Evolutionary conservation across 164 flowering plant genomes (phyloP).

Genomic region (Saururus chinensis): DNA sequence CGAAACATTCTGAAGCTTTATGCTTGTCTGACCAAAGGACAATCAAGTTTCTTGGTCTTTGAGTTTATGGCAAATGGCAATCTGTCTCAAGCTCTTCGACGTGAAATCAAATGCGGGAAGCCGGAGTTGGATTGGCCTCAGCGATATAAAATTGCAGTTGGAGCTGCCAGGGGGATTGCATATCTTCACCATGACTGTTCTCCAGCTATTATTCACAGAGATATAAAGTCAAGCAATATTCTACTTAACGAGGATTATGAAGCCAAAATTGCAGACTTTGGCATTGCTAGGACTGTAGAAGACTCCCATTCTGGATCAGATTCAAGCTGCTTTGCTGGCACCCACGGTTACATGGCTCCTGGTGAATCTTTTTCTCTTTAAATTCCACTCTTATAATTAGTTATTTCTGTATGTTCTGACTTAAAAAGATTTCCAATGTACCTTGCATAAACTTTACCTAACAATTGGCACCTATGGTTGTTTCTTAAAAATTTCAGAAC

Average conservation of each 20-base stretch:
- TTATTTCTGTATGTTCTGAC: not conserved
- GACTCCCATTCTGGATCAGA: constrained; percentile 25
- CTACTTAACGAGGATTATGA: constrained; percentile 72
- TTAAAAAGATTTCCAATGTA: not conserved
- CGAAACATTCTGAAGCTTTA: constrained; percentile 75
- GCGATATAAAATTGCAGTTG: constrained; percentile 66
- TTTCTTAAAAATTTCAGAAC: constrained; percentile 33
- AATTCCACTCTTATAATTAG: not conserved
- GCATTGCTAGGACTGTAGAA: constrained; percentile 55
- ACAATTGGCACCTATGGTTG: not conserved
- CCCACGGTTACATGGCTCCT: constrained; percentile 95
- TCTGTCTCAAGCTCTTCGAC: constrained; percentile 56
- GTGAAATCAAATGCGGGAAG: constrained; percentile 34
- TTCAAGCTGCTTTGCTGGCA: constrained; percentile 58
- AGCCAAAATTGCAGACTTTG: constrained; percentile 92
- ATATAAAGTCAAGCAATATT: constrained; percentile 82
- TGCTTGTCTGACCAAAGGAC: constrained; percentile 53
- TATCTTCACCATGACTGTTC: constrained; percentile 90
- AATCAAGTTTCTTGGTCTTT: constrained; percentile 55
- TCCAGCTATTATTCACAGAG: constrained; percentile 78
- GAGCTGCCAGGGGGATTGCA: constrained; percentile 83
- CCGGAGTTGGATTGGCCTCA: constrained; percentile 70
- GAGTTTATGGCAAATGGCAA: constrained; percentile 87
- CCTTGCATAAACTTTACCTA: too few relatives aligned
- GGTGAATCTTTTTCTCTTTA: constrained; percentile 37